Conservation (phyloP, 176 grass and related monocot species). For the Poa pratensis region DNA sequence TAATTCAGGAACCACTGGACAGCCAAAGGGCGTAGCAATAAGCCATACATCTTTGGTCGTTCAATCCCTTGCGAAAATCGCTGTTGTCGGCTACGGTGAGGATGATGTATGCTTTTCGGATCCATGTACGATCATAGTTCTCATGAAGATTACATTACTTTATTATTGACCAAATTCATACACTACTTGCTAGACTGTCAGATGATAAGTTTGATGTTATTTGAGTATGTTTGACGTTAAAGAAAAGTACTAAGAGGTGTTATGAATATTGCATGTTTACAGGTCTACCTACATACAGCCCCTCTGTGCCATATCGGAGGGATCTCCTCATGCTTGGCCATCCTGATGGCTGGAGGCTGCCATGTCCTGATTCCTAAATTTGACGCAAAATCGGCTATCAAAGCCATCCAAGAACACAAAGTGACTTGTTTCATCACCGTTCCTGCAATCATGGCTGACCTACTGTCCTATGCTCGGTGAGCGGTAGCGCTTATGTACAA, state of each 20-base stretch:
- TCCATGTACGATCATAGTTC: slow-evolving; percentile 12
- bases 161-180: neutral
- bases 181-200: neutral
- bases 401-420: slow-evolving; percentile 48
- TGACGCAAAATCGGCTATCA: slow-evolving; percentile 58
- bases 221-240: neutral
- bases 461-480: slow-evolving; percentile 68
- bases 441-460: slow-evolving; percentile 84
- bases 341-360: slow-evolving; percentile 70
- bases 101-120: slow-evolving; percentile 84
- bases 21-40: slow-evolving; percentile 80
- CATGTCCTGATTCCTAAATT: slow-evolving; percentile 82
- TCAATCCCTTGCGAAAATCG: slow-evolving; percentile 89
- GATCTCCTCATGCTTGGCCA: slow-evolving; percentile 83
- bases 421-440: slow-evolving; percentile 94
- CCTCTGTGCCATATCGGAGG: slow-evolving; percentile 92
- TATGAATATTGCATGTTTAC: slow-evolving; percentile 20
- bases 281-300: slow-evolving; percentile 84
- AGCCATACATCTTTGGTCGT: slow-evolving; percentile 81
- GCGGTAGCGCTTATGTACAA: neutral
- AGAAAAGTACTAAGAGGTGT: neutral
- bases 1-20: slow-evolving; percentile 75
- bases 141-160: neutral
- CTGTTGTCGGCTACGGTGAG: slow-evolving; percentile 83
- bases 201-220: neutral